Evolutionary conservation across 768 basidiomycete species (phyloP).

Genomic region (Suillus americanus): DNA sequence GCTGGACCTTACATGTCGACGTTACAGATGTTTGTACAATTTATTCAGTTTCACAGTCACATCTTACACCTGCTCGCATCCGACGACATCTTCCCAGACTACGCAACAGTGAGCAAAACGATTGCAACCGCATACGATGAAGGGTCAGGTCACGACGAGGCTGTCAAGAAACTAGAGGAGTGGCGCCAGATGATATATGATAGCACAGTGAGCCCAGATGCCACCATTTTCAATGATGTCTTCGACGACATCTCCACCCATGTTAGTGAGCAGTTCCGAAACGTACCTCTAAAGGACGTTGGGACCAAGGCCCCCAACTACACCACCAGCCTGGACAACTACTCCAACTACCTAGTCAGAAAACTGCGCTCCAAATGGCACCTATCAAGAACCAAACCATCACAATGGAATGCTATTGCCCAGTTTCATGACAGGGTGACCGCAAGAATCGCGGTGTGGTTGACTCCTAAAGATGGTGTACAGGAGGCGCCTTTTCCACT

Average conservation of each 20-base stretch:
- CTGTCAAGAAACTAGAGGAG: neutral
- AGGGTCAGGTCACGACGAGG: neutral
- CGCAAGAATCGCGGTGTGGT: neutral
- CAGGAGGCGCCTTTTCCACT: neutral
- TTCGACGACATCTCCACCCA: neutral
- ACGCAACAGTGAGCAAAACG: neutral
- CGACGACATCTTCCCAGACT: neutral
- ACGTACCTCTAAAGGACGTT: neutral
- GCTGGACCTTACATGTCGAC: neutral
- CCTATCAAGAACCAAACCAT: neutral
- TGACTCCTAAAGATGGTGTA: neutral
- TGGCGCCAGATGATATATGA: neutral
- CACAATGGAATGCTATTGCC: neutral
- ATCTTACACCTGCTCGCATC: neutral
- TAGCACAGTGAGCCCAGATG: neutral
- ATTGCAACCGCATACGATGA: neutral
- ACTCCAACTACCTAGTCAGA: neutral
- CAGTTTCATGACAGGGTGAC: neutral
- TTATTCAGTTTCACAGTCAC: neutral
- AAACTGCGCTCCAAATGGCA: neutral
- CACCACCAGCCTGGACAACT: neutral
- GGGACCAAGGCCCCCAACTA: neutral
- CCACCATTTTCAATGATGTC: neutral
- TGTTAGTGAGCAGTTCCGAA: neutral
- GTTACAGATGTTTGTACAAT: neutral